A percentile compares a stretch with the other conserved stretches of the same genome.
Conservation (phyloP, 352 stramenopile species). For the Phytophthora cactorum region DNA sequence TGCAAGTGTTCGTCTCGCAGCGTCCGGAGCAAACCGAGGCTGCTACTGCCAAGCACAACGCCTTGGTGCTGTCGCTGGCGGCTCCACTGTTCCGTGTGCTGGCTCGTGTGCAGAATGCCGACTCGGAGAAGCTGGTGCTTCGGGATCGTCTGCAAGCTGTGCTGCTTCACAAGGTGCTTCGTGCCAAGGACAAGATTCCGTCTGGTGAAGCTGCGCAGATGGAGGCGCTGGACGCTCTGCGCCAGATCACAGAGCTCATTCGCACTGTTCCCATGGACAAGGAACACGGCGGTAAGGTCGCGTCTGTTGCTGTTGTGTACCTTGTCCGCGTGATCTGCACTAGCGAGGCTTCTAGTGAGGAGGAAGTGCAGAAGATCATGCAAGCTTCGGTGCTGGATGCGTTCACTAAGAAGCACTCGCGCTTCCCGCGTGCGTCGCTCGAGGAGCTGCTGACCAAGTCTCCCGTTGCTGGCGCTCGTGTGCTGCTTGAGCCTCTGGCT, state of each 20-base stretch:
- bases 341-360: conserved; percentile 19
- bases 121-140: conserved; percentile 75
- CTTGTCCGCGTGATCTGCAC: conserved; percentile 59
- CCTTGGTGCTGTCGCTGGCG: conserved; percentile 56
- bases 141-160: conserved; percentile 76
- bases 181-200: conserved; percentile 54
- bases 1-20: conserved; percentile 70
- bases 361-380: conserved; percentile 44
- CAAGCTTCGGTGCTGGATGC: conserved; percentile 45
- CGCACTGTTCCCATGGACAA: conserved; percentile 64
- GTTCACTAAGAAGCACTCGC: conserved; percentile 87
- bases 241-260: conserved; percentile 50
- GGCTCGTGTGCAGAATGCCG: conserved; percentile 53
- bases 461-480: conserved; percentile 51
- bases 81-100: conserved; percentile 71
- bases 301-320: conserved; percentile 62
- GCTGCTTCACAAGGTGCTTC: conserved; percentile 73
- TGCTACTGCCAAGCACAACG: conserved; percentile 29
- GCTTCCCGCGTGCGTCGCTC: conserved; percentile 73
- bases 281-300: conserved; percentile 66
- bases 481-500: conserved; percentile 63
- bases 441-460: conserved; percentile 72
- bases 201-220: conserved; percentile 19
- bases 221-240: conserved; percentile 43
- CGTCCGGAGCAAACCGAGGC: conserved; percentile 24